Evolutionary conservation across 1,139 yeast species (phyloP).

Genomic region (Candida albicans): DNA sequence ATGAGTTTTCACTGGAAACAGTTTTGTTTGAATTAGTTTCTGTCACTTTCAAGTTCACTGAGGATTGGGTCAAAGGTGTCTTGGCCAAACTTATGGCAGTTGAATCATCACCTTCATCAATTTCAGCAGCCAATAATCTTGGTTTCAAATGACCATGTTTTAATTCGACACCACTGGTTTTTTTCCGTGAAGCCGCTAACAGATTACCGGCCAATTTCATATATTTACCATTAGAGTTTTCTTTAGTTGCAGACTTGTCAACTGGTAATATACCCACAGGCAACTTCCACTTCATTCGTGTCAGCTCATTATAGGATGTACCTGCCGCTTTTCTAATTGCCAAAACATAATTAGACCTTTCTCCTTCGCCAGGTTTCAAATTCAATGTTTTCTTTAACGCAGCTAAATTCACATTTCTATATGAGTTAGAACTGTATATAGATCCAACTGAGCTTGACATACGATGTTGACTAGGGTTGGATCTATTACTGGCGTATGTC

Average conservation of each 20-base stretch:
- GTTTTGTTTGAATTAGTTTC: constrained; percentile 7
- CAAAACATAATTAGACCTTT: constrained; percentile 55
- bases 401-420: constrained; percentile 39
- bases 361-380: constrained; percentile 52
- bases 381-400: constrained; percentile 37
- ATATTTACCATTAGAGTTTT: constrained; percentile 32
- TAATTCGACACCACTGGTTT: constrained; percentile 57
- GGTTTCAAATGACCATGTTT: constrained; percentile 76
- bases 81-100: constrained; percentile 11
- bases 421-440: constrained; percentile 34
- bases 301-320: constrained; percentile 55
- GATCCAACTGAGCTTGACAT: constrained; percentile 40
- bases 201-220: constrained; percentile 30
- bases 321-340: constrained; percentile 53
- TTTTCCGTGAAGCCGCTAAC: constrained; percentile 20
- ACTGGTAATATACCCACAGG: constrained; percentile 63
- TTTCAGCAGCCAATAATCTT: constrained; percentile 74
- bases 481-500: constrained; percentile 3
- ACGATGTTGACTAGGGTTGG: constrained; percentile 18
- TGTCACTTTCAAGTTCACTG: constrained; percentile 8
- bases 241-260: constrained; percentile 31
- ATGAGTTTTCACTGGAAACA: constrained; percentile 21
- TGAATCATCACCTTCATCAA: constrained; percentile 58
- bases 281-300: constrained; percentile 58
- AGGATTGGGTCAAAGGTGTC: constrained; percentile 1